phyloP scores from a whole-genome alignment of 768 basidiomycete species.

The Leccinum longicurvipes region DNA sequence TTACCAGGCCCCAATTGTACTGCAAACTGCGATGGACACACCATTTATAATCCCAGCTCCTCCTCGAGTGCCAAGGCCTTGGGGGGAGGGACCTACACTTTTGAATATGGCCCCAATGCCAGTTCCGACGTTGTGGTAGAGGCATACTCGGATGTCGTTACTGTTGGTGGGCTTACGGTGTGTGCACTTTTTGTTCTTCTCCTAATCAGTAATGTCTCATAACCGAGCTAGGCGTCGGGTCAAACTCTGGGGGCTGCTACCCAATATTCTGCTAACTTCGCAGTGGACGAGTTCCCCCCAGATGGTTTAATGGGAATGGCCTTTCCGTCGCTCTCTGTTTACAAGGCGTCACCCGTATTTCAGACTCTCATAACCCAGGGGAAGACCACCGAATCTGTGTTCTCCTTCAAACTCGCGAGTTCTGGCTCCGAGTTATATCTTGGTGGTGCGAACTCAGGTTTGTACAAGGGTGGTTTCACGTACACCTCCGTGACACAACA shows the following conservation, averaged over 20 bases:
- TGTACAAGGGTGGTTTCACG: slow-evolving; percentile 45
- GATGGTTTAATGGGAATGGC: slow-evolving; percentile 40
- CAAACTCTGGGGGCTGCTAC: slow-evolving; percentile 17
- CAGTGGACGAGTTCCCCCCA: not conserved
- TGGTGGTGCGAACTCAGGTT: slow-evolving; percentile 45
- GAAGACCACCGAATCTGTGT: slow-evolving; percentile 30
- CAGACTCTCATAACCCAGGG: slow-evolving; percentile 39
- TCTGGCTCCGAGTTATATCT: slow-evolving; percentile 45
- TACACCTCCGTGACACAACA: slow-evolving; percentile 17
- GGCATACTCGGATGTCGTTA: slow-evolving; percentile 9
- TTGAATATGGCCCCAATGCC: not conserved
- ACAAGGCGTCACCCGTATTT: slow-evolving; percentile 34
- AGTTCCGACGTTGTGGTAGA: not conserved
- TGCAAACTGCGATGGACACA: slow-evolving; percentile 28
- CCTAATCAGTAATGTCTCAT: not conserved
- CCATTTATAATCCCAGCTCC: slow-evolving; percentile 27
- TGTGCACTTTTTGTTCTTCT: not conserved
- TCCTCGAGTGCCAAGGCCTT: slow-evolving; percentile 12
- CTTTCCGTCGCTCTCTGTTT: slow-evolving; percentile 38
- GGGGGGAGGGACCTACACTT: not conserved
- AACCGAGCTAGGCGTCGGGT: not conserved
- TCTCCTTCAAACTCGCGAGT: slow-evolving; percentile 46
- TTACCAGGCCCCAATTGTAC: slow-evolving; percentile 24
- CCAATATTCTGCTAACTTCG: slow-evolving; percentile 2
- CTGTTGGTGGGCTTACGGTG: slow-evolving; percentile 12